Percentiles rank a stretch among this genome's conserved stretches.
phyloP scores from a whole-genome alignment of 1,284 basidiomycete genomes.

The Cutaneotrichosporon sp. region DNA sequence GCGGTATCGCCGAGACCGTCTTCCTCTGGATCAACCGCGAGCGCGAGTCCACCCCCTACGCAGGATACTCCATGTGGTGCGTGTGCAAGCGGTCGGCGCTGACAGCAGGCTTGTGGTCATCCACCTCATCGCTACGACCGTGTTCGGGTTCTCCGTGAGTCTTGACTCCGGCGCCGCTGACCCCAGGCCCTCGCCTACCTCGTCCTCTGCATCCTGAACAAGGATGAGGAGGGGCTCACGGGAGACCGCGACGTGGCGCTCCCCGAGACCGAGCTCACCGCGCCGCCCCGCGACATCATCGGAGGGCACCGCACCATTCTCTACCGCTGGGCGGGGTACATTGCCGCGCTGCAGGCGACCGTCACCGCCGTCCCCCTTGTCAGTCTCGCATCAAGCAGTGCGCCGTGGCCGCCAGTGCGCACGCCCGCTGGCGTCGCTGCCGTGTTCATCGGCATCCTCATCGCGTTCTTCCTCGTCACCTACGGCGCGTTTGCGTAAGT shows the following conservation, averaged over 20 bases:
- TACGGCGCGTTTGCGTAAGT: neutral
- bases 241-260: neutral
- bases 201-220: neutral
- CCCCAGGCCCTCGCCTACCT: neutral
- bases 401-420: neutral
- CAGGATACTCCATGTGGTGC: neutral
- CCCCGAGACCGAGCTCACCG: neutral
- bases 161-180: neutral
- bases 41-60: neutral
- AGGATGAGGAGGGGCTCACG: neutral
- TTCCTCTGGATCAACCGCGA: neutral
- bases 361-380: neutral
- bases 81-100: neutral
- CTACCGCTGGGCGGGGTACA: neutral
- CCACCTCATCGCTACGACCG: neutral
- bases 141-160: neutral
- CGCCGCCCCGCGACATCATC: constrained; percentile 5
- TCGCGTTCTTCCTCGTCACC: neutral
- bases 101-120: neutral
- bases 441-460: neutral
- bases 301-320: neutral
- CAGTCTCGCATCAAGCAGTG: neutral
- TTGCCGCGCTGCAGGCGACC: constrained; percentile 1
- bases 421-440: neutral
- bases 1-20: neutral